Conservation (phyloP, 495 filamentous ascomycete genomes). For the Annulohypoxylon stygium region DNA sequence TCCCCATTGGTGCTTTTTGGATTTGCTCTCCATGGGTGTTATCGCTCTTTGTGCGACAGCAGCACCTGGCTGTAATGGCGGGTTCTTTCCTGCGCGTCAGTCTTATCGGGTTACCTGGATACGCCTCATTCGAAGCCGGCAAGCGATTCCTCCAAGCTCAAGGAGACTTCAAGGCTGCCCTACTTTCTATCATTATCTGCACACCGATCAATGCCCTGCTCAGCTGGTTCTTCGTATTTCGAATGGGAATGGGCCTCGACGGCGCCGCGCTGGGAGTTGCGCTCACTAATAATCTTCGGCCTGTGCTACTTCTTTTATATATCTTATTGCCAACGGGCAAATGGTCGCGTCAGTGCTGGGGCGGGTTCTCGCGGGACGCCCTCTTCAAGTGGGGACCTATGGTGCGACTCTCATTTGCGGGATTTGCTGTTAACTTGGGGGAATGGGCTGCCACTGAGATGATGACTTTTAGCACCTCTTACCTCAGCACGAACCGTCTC, state of each 20-base stretch:
- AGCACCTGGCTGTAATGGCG: slow-evolving; percentile 69
- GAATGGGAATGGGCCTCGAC: slow-evolving; percentile 68
- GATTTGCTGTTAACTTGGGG: slow-evolving; percentile 67
- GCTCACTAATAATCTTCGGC: slow-evolving; percentile 66
- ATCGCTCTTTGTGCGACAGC: slow-evolving; percentile 72
- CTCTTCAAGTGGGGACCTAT: slow-evolving; percentile 68
- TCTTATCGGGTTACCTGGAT: slow-evolving; percentile 75
- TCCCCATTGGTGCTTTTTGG: slow-evolving; percentile 77
- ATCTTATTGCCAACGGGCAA: slow-evolving; percentile 51
- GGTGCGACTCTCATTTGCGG: slow-evolving; percentile 69
- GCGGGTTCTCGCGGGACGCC: slow-evolving; percentile 63
- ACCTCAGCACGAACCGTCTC: slow-evolving; percentile 62
- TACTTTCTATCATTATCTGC: slow-evolving; percentile 75
- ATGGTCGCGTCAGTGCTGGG: slow-evolving; percentile 68
- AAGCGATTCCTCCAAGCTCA: slow-evolving; percentile 83
- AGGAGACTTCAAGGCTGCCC: slow-evolving; percentile 75
- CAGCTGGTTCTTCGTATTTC: slow-evolving; percentile 82
- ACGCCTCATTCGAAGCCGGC: slow-evolving; percentile 77
- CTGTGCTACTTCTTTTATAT: slow-evolving; percentile 65
- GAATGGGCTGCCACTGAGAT: slow-evolving; percentile 71
- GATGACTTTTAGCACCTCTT: slow-evolving; percentile 65
- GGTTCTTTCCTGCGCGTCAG: slow-evolving; percentile 76
- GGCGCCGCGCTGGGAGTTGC: slow-evolving; percentile 69
- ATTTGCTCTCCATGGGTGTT: slow-evolving; percentile 71
- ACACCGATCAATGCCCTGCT: slow-evolving; percentile 78